A percentile compares a stretch with the other conserved stretches of the same genome.
phyloP scores from a whole-genome alignment of 139 green algal genomes.

The Chlamydomonas sp. region DNA sequence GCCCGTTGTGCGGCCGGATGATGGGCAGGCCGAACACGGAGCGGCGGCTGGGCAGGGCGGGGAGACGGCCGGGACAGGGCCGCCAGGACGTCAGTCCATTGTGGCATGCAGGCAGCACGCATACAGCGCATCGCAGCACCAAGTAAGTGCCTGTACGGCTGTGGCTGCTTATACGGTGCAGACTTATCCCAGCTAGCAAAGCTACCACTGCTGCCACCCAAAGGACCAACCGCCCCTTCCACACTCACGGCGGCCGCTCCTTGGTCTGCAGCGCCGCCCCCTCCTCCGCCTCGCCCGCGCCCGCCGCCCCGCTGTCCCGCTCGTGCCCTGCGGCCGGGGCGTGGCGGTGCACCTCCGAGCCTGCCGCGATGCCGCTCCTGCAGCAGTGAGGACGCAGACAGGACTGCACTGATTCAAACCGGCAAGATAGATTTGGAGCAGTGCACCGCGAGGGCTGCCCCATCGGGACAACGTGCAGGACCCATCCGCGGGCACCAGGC shows the following conservation, averaged over 20 bases:
- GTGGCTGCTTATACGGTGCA: no score
- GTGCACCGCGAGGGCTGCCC: no score
- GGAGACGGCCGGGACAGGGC: neutral
- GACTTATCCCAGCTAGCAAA: neutral
- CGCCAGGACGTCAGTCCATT: neutral
- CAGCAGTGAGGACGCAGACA: no score
- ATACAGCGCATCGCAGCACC: neutral
- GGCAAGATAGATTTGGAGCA: no score
- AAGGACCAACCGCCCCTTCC: neutral
- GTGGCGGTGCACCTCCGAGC: neutral
- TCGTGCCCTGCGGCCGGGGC: neutral
- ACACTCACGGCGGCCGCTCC: neutral
- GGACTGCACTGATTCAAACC: no score
- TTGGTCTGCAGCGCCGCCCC: neutral
- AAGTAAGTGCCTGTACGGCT: neutral
- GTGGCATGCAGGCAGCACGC: neutral
- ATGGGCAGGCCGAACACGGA: constrained; percentile 45
- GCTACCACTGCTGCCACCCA: no score
- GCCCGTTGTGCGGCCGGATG: constrained; percentile 25
- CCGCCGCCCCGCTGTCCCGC: neutral
- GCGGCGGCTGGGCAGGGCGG: neutral
- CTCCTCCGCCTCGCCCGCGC: neutral
- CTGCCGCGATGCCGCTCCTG: neutral
- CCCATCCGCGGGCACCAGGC: no score
- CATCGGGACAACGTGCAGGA: no score